Conservation (phyloP, 768 basidiomycete species). For the Trametes maxima region DNA sequence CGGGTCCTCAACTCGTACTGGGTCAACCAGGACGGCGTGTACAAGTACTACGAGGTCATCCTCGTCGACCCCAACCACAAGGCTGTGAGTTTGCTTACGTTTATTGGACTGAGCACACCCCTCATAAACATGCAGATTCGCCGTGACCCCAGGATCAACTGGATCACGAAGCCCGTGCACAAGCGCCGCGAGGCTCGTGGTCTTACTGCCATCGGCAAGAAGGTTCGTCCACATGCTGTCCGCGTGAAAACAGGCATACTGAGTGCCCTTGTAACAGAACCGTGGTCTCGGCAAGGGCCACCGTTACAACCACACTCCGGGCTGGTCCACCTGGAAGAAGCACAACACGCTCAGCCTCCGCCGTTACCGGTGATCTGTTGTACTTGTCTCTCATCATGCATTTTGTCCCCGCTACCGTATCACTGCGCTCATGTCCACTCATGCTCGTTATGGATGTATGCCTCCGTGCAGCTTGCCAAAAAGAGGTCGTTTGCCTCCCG, state of each 20-base stretch:
- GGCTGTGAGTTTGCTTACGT: conserved; percentile 58
- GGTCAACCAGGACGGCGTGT: conserved; percentile 98
- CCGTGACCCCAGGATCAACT: conserved; percentile 97
- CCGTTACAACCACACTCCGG: conserved; percentile 90
- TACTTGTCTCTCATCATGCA: conserved; percentile 35
- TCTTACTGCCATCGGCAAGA: conserved; percentile 94
- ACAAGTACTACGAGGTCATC: conserved; percentile 99
- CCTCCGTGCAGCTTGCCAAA: conserved; percentile 28
- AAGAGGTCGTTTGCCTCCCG: conserved; percentile 16
- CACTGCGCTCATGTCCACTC: conserved; percentile 31
- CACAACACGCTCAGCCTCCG: conserved; percentile 97
- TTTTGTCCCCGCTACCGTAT: conserved; percentile 25
- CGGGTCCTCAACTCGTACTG: conserved; percentile 99
- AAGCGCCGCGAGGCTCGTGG: conserved; percentile 98
- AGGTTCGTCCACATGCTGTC: conserved; percentile 50
- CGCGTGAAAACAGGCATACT: conserved; percentile 10
- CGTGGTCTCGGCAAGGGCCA: conserved; percentile 97
- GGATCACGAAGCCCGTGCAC: conserved; percentile 98
- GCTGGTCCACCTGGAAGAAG: conserved; percentile 92
- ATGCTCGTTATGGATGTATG: conserved; percentile 37
- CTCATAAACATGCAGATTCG: conserved; percentile 63
- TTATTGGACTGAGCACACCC: neutral
- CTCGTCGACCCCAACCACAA: conserved; percentile 95
- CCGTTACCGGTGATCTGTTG: conserved; percentile 69
- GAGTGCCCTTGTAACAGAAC: conserved; percentile 56